These are phyloP conservation scores for Salix caprea DNA, from an alignment of 345 rosid genomes.

Conservation along the genomic window DNA sequence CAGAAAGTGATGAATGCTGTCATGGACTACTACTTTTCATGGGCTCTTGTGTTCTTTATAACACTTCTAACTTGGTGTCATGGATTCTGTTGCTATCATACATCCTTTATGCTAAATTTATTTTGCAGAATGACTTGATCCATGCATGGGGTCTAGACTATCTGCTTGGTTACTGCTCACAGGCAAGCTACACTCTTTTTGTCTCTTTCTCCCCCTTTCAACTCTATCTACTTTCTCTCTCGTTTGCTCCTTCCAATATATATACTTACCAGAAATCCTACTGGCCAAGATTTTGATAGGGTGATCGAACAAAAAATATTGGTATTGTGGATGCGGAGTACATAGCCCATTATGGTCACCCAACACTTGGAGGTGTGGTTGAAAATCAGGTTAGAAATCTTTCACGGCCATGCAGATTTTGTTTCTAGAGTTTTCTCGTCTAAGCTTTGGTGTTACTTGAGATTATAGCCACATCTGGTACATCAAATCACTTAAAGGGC, in stretches of 20 bases:
- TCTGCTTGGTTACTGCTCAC: conserved; percentile 65
- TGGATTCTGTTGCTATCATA: background rate
- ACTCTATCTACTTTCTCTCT: background rate
- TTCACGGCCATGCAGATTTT: background rate
- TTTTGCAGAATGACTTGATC: conserved; percentile 55
- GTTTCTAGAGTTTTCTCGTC: background rate
- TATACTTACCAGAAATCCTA: background rate
- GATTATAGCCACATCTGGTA: background rate
- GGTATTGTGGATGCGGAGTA: conserved; percentile 72
- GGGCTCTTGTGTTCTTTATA: no score
- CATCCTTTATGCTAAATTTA: background rate
- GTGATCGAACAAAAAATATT: conserved; percentile 51
- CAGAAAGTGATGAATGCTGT: no score
- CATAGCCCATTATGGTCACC: conserved; percentile 50
- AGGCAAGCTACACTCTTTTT: conserved; percentile 35
- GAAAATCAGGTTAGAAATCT: conserved; percentile 30
- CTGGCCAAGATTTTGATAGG: conserved; percentile 33
- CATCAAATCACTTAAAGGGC: no score
- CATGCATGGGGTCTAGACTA: conserved; percentile 76
- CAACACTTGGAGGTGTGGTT: conserved; percentile 50
- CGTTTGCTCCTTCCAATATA: background rate
- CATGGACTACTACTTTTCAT: no score
- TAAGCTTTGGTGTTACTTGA: background rate
- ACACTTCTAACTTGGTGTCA: no score
- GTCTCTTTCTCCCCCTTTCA: no score